Conservation (phyloP, 140 eudicot genomes). For the Senecio squalidus region DNA sequence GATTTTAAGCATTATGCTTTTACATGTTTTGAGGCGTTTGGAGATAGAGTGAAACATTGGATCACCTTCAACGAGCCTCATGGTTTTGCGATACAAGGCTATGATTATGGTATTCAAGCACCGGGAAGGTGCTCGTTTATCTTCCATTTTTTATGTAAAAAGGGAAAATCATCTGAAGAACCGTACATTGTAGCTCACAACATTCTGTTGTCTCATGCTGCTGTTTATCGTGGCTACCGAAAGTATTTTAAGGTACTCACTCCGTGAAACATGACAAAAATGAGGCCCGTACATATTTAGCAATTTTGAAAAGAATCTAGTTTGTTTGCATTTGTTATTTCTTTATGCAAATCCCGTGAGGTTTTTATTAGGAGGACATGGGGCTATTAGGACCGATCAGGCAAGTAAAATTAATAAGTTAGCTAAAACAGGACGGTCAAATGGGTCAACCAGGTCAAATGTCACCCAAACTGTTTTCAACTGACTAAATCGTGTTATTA, state of each 20-base stretch:
- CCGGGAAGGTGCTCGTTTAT: slow-evolving; percentile 90
- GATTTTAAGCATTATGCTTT: slow-evolving; percentile 79
- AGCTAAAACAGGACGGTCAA: no score
- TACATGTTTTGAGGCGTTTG: slow-evolving; percentile 77
- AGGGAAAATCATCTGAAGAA: slow-evolving; percentile 72
- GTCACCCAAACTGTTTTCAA: not conserved
- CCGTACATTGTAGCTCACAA: slow-evolving; percentile 93
- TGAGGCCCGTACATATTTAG: not conserved
- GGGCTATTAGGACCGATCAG: not conserved
- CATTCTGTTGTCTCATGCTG: slow-evolving; percentile 78
- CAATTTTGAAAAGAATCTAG: not conserved
- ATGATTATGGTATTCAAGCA: slow-evolving; percentile 86
- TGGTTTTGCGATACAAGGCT: slow-evolving; percentile 78
- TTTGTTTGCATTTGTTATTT: not conserved
- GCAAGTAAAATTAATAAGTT: no score
- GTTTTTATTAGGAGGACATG: not conserved
- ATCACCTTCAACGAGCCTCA: slow-evolving; percentile 96
- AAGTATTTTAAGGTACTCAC: slow-evolving; percentile 53
- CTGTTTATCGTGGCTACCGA: slow-evolving; percentile 64
- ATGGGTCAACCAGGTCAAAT: not conserved
- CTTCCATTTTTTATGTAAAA: slow-evolving; percentile 64
- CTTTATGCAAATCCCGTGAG: not conserved
- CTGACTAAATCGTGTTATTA: not conserved
- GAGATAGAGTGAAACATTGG: slow-evolving; percentile 96
- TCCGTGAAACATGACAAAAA: not conserved